Conservation (phyloP, 2,329 filamentous ascomycete species). For the Fusarium sp. region DNA sequence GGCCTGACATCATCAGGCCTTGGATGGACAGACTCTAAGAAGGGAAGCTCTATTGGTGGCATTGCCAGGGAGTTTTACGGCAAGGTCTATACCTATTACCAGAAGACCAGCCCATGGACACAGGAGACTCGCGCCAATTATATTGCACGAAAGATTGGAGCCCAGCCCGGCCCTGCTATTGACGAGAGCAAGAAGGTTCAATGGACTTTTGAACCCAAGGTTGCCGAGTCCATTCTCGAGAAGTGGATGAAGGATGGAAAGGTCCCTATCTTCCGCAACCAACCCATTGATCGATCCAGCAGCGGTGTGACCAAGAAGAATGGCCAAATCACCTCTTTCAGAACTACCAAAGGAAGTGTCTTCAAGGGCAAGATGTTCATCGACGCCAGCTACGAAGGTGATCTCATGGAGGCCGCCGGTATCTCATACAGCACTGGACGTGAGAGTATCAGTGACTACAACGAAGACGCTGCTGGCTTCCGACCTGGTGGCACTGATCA, state of each 20-base stretch:
- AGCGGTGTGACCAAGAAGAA: conserved; percentile 24
- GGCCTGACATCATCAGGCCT: conserved; percentile 33
- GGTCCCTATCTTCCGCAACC: conserved; percentile 27
- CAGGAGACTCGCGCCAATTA: conserved; percentile 27
- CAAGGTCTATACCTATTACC: conserved; percentile 26
- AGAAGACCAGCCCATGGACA: conserved; percentile 11
- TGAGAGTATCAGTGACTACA: conserved; percentile 16
- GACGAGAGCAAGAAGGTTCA: conserved; percentile 27
- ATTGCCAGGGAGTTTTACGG: conserved; percentile 34
- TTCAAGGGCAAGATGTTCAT: conserved; percentile 35
- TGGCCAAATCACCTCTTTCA: conserved; percentile 24
- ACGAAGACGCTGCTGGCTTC: conserved; percentile 25
- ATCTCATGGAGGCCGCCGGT: conserved; percentile 32
- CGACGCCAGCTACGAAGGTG: conserved; percentile 35
- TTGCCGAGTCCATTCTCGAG: conserved; percentile 26
- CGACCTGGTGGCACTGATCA: neutral
- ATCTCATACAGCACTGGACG: conserved; percentile 29
- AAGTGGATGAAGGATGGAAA: conserved; percentile 35
- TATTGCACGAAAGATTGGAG: conserved; percentile 19
- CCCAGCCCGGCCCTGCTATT: conserved; percentile 33
- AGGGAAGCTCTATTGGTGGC: conserved; percentile 31
- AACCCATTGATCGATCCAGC: conserved; percentile 16
- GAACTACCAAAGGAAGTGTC: conserved; percentile 8
- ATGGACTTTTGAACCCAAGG: conserved; percentile 38
- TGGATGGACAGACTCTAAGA: conserved; percentile 35